phyloP scores from a whole-genome alignment of 2,329 filamentous ascomycete genomes.

The Penicillium expansum region DNA sequence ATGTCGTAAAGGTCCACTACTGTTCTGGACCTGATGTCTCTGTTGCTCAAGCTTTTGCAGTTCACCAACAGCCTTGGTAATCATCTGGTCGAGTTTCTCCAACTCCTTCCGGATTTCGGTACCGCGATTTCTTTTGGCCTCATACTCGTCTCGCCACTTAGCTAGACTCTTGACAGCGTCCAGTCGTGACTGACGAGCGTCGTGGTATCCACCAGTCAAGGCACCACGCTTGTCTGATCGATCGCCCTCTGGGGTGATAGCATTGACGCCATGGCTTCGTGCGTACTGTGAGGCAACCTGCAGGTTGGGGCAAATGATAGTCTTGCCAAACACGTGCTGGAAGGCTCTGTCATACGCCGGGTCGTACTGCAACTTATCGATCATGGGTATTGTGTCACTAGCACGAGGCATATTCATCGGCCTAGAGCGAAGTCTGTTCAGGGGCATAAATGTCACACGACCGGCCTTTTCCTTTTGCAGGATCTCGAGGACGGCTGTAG shows the following conservation, averaged over 20 bases:
- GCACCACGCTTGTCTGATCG: conserved; percentile 93
- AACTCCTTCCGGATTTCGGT: conserved; percentile 67
- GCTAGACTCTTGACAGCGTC: conserved; percentile 74
- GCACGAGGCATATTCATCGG: conserved; percentile 76
- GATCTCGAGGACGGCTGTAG: conserved; percentile 74
- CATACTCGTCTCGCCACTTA: conserved; percentile 71
- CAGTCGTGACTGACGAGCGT: conserved; percentile 80
- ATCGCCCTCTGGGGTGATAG: conserved; percentile 92
- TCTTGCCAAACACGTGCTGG: conserved; percentile 91
- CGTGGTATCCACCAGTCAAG: conserved; percentile 91
- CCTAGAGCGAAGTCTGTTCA: conserved; percentile 74
- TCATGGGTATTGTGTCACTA: conserved; percentile 80
- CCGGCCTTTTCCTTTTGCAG: conserved; percentile 78
- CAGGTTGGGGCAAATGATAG: conserved; percentile 88
- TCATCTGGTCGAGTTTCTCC: conserved; percentile 79
- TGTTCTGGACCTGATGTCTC: conserved; percentile 72
- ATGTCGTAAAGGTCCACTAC: conserved; percentile 74
- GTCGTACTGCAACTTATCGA: conserved; percentile 81
- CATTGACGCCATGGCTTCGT: conserved; percentile 84
- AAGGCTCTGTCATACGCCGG: conserved; percentile 77
- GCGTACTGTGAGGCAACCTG: conserved; percentile 87
- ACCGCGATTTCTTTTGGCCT: conserved; percentile 63
- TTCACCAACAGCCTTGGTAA: conserved; percentile 81
- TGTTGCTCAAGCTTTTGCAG: conserved; percentile 79
- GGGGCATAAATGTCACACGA: conserved; percentile 89